Base-by-base conservation (phyloP, 352 stramenopile species). In the Phytopythium vexans region DNA sequence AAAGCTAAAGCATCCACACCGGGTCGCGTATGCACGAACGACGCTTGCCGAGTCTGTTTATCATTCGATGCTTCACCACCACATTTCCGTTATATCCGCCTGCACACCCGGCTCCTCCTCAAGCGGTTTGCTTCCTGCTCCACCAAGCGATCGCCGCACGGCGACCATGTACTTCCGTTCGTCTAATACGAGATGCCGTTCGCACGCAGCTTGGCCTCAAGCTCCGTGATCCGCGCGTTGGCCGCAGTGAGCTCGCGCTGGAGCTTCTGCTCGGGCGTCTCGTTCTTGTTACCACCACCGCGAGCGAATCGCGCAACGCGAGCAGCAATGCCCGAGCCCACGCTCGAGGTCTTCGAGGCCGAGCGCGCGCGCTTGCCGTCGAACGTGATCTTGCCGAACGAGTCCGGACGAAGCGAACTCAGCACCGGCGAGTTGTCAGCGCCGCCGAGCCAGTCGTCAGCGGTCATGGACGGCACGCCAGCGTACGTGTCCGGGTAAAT, bases 401-500 rank as follows among this genome's bases (percentile, higher is more conserved):
- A 59, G 41, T 91, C 81, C 8, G 97, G 97, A 62, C 98, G 88
- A 43, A 99, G 72, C 52, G 84, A 94, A 75, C 98, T 97, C 40
- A 94, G 74, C 31, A 94, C 75, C 4, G 97, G 97, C 11, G 75
- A 72, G 68, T 98, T 98, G 49, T 98, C 94, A 6, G 88, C 92
- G 60, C 97, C 97, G 34, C 74, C 78, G 37, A 98, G 36, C 97
- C 97, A 99, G 60, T 99, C 93, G 51, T 98, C 94, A 14, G 91
- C 95, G 14, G 80, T 94, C 81, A 98, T 96, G 14, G 97, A 97
- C 40, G 97, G 89, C 55, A 97, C 86, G 46, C 87, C 82, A n/a
- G 95, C 86, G 46, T 96, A 97, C 48, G 88, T 96, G 70, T 98
- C 93, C 15, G 97, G 97, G 80, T 98, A 99, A 68, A 99, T 97